phyloP scores from a whole-genome alignment of 768 basidiomycete genomes.

The Boletus insuetus region DNA sequence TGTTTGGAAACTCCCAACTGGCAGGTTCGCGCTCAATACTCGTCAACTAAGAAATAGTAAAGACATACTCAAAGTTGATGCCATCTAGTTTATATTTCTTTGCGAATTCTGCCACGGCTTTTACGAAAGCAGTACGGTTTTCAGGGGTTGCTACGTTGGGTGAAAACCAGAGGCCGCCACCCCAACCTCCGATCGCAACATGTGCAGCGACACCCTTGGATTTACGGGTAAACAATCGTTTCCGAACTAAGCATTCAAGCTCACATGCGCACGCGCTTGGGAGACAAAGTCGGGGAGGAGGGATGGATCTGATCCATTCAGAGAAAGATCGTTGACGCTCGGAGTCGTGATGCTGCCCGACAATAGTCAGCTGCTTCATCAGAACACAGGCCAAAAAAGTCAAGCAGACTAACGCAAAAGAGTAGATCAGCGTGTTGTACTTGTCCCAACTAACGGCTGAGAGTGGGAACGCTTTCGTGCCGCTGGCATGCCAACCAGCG shows the following conservation, averaged over 20 bases:
- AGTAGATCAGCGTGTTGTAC: slow-evolving; percentile 65
- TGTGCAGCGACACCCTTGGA: slow-evolving; percentile 56
- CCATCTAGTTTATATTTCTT: slow-evolving; percentile 53
- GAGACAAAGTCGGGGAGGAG: slow-evolving; percentile 52
- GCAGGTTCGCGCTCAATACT: slow-evolving; percentile 11
- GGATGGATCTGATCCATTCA: slow-evolving; percentile 42
- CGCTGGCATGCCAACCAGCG: slow-evolving; percentile 32
- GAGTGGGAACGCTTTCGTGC: slow-evolving; percentile 45
- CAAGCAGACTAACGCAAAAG: slow-evolving; percentile 51
- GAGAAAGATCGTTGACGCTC: slow-evolving; percentile 28
- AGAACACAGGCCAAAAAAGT: not conserved
- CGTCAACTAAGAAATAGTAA: not conserved
- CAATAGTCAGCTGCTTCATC: not conserved
- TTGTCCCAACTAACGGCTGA: slow-evolving; percentile 61
- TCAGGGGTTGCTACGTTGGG: slow-evolving; percentile 50
- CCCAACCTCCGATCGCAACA: slow-evolving; percentile 70
- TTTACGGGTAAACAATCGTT: not conserved
- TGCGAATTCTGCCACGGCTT: slow-evolving; percentile 49
- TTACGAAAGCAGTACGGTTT: slow-evolving; percentile 62
- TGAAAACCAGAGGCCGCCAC: slow-evolving; percentile 64
- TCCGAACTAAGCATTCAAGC: not conserved
- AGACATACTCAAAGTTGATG: slow-evolving; percentile 37
- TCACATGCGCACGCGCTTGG: slow-evolving; percentile 36
- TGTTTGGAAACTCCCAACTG: slow-evolving; percentile 86
- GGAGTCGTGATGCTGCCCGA: slow-evolving; percentile 33